A percentile compares a stretch with the other conserved stretches of the same genome.
Conservation (phyloP, 257 asterid species). For the Capsicum rhomboideum region DNA sequence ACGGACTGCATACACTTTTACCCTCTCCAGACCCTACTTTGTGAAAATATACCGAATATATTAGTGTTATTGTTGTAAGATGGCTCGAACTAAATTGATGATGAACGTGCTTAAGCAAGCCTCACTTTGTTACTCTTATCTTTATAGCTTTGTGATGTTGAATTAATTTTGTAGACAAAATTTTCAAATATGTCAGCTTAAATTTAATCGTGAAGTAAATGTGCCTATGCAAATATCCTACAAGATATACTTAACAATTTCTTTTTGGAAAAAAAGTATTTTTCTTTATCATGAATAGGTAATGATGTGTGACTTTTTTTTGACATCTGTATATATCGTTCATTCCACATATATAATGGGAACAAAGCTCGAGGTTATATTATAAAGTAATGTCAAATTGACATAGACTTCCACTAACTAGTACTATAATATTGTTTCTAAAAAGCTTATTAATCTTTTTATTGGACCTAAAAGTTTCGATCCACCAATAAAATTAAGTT, state of each 20-base stretch:
- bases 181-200: not conserved
- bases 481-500: not conserved
- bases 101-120: no score
- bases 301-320: not conserved
- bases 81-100: no score
- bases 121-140: not conserved
- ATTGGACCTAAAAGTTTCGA: conserved; percentile 24
- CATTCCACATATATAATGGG: conserved; percentile 33
- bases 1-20: no score
- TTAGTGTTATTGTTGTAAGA: no score
- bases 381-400: conserved; percentile 5
- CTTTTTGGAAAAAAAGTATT: not conserved
- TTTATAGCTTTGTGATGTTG: not conserved
- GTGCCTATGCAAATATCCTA: not conserved
- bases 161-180: not conserved
- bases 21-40: no score
- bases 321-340: not conserved
- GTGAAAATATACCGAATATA: no score
- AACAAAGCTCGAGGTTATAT: conserved; percentile 58
- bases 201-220: not conserved
- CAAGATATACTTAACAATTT: not conserved
- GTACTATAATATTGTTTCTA: conserved; percentile 7
- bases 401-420: conserved; percentile 27
- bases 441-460: not conserved
- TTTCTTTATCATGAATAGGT: not conserved